Base-by-base conservation (phyloP, 2,329 filamentous ascomycete genomes). In the Penicillium thymicola region DNA sequence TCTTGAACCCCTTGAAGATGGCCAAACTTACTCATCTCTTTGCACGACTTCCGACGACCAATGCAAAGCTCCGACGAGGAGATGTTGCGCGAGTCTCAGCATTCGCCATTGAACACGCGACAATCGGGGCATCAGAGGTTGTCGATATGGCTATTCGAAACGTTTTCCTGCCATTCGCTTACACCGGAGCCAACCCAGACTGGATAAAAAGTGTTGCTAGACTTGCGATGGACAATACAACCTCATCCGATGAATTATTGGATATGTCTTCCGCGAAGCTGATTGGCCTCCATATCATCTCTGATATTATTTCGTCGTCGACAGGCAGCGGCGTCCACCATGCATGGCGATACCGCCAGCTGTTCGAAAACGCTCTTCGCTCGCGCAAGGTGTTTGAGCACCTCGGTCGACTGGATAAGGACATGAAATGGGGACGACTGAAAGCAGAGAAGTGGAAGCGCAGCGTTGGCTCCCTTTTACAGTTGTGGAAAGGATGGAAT, bases 131-230 rank as follows among this genome's bases (percentile, higher is more conserved):
- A 13, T 89, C 95, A 61, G 94, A 97, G 76, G 88, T 97, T 36
- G 92, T 96, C n/a, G 85, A 93, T 48, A 85, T 96, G 75, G 86
- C 97, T 37, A 83, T 96, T 0, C 82, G 86, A 1, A 97, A 99
- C 66, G 81, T 97, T 34, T 81, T 89, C 57, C 85, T 82, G 50
- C 94, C 94, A 0, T 85, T 95, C 56, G 83, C 86, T 6, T 85
- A 88, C 62, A 90, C 86, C 1, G 82, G 82, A 7, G 89, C 89
- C 25, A 92, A 90, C 58, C 84, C 86, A 23, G 74, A 81, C 54
- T 60, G 16, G 72, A 72, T 72, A 42, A 69, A 67, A 28, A 65
- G 64, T 30, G 54, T 65, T 45, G 63, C 65, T 27, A 70, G 65
- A 34, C 57, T 60, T 27, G 74, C 79, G 38, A 72, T 72, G 13